These are phyloP conservation scores for Rhinocladiella similis DNA, from an alignment of 2,329 filamentous ascomycete genomes.

Conservation along the genomic window DNA sequence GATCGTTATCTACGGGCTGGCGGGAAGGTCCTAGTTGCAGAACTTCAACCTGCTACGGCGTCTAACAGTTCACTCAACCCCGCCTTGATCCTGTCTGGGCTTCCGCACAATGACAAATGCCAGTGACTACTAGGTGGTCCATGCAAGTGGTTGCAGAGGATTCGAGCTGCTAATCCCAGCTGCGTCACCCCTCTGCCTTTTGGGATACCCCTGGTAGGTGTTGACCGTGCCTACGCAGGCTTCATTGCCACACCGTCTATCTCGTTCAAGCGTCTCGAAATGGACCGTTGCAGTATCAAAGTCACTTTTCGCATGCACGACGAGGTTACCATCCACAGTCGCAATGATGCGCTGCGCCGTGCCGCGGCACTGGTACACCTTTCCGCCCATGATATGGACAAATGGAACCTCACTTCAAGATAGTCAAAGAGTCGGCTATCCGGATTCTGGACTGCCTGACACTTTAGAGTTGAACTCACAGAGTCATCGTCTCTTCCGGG, in stretches of 20 bases:
- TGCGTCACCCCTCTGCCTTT: background rate
- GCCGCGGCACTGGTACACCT: background rate
- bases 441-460: background rate
- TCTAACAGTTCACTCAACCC: conserved; percentile 4
- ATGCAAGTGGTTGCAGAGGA: conserved; percentile 8
- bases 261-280: conserved; percentile 1
- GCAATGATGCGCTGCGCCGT: background rate
- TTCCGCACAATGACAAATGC: conserved; percentile 10
- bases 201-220: too few species aligned
- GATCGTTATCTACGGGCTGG: conserved; percentile 14
- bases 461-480: background rate
- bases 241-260: background rate
- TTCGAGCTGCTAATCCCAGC: conserved; percentile 13
- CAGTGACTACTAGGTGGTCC: conserved; percentile 7
- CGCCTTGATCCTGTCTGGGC: conserved; percentile 13
- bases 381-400: background rate
- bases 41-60: conserved; percentile 13
- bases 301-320: conserved; percentile 1
- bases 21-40: conserved; percentile 22
- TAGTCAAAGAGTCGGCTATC: background rate
- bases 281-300: background rate
- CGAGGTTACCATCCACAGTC: conserved; percentile 6
- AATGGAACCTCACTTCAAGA: too few species aligned
- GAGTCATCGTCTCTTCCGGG: background rate
- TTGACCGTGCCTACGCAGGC: background rate